Conservation (phyloP, 345 rosid genomes). For the Lepidium aucheri region DNA sequence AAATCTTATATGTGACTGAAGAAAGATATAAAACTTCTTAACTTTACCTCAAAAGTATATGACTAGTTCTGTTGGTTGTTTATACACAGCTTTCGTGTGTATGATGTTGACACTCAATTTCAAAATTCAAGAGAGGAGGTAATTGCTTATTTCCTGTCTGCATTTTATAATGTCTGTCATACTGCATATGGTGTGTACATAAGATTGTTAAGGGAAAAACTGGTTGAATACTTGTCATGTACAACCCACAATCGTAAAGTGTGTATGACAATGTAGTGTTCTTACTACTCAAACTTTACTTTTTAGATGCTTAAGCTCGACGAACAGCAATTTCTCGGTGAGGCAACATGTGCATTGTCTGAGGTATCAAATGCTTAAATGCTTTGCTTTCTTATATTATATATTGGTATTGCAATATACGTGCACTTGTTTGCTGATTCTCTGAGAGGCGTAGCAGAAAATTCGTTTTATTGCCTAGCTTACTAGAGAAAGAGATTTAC, state of each 20-base stretch:
- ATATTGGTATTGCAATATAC: neutral
- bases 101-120: slow-evolving; percentile 64
- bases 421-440: slow-evolving; percentile 8
- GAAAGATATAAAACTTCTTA: neutral
- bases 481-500: neutral
- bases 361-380: slow-evolving; percentile 29
- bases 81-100: slow-evolving; percentile 55
- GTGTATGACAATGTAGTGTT: neutral
- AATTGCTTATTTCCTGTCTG: neutral
- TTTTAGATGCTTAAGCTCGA: slow-evolving; percentile 50
- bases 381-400: neutral
- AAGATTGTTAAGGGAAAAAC: neutral
- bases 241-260: neutral
- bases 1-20: neutral
- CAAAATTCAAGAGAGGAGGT: slow-evolving; percentile 66
- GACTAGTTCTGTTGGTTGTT: neutral
- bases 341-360: slow-evolving; percentile 62
- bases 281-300: slow-evolving; percentile 10
- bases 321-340: slow-evolving; percentile 72
- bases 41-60: neutral
- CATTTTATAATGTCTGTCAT: neutral
- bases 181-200: neutral
- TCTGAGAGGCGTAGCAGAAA: neutral
- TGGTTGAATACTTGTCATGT: neutral
- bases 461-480: neutral